Evolutionary conservation across 805 yeast species (phyloP).

Genomic region (Grigorovia humatica): DNA sequence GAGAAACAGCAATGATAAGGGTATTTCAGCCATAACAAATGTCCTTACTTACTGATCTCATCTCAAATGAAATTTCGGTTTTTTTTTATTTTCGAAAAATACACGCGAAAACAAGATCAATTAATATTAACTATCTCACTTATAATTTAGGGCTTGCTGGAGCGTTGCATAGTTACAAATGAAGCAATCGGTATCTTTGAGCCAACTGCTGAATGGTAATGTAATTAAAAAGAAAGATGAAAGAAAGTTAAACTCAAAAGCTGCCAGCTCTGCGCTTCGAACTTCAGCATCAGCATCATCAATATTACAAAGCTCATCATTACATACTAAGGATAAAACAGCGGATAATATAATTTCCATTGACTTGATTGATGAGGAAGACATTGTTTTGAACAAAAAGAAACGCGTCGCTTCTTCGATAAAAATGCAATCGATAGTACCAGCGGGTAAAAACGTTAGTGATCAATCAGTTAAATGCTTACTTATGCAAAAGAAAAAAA

Average conservation of each 20-base stretch:
- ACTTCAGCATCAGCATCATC: not conserved
- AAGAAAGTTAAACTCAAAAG: not conserved
- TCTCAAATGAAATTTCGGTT: not conserved
- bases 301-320: not conserved
- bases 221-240: conserved; percentile 1
- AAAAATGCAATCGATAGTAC: conserved; percentile 4
- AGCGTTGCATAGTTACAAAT: not conserved
- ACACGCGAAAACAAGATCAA: not conserved
- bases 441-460: conserved; percentile 5
- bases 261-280: too few species aligned
- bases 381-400: not conserved
- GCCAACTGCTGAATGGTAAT: conserved; percentile 14
- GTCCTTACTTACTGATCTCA: not conserved
- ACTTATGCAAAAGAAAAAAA: conserved; percentile 8
- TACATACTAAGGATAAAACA: not conserved
- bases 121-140: not conserved
- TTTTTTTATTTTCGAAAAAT: not conserved
- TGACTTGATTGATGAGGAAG: not conserved
- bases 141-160: not conserved
- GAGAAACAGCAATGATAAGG: too few species aligned
- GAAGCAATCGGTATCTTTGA: conserved; percentile 10
- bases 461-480: conserved; percentile 13
- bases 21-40: not conserved
- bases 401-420: not conserved
- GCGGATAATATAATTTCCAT: not conserved